Conservation (phyloP, 306 rosid genomes). For the Geum urbanum region DNA sequence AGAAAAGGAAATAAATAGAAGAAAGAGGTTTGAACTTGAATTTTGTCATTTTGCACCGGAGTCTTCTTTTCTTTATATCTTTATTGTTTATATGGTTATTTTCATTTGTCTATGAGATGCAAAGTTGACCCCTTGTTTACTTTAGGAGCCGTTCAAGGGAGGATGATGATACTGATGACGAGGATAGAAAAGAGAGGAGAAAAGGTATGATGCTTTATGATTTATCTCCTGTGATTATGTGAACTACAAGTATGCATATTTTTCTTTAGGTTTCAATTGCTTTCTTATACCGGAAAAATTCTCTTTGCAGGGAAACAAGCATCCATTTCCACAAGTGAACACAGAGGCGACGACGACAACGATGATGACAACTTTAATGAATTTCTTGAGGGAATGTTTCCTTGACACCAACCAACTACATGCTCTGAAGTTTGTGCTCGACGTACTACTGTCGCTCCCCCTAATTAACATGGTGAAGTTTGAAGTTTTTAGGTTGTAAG, state of each 20-base stretch:
- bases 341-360: slow-evolving; percentile 39
- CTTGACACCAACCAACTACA: slow-evolving; percentile 29
- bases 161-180: slow-evolving; percentile 50
- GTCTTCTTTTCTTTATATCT: neutral
- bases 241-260: neutral
- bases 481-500: neutral
- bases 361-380: slow-evolving; percentile 59
- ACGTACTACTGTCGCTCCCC: neutral
- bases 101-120: neutral
- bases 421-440: neutral
- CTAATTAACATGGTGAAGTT: neutral
- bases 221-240: neutral
- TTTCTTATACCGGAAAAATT: slow-evolving; percentile 12
- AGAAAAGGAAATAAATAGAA: slow-evolving; percentile 44
- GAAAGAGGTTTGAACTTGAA: slow-evolving; percentile 55
- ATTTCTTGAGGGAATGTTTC: slow-evolving; percentile 89
- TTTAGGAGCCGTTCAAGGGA: slow-evolving; percentile 64
- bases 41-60: neutral
- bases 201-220: slow-evolving; percentile 46
- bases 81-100: neutral
- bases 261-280: neutral
- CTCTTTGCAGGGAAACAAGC: slow-evolving; percentile 57
- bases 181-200: slow-evolving; percentile 46
- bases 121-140: slow-evolving; percentile 30
- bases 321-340: slow-evolving; percentile 40